Evolutionary conservation across 495 filamentous ascomycete species (phyloP).

Genomic region (Stereocaulon alpinum): DNA sequence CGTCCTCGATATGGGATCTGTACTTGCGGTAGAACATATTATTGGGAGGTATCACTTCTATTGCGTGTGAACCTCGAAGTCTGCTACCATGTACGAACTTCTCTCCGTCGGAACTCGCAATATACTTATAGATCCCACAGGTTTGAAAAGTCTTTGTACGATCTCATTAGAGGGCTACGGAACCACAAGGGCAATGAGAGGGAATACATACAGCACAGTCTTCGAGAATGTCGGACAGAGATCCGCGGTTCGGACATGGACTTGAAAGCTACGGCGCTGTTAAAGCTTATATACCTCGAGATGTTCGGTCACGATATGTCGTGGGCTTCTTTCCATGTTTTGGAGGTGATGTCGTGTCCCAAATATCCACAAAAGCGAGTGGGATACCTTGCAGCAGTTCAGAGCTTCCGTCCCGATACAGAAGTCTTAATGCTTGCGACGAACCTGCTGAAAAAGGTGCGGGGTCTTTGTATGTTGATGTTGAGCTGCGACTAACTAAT

Average conservation of each 20-base stretch:
- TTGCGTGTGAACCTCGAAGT: neutral
- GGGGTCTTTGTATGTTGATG: neutral
- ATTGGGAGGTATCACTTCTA: neutral
- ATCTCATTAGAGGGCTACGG: conserved; percentile 91
- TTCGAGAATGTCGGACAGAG: conserved; percentile 90
- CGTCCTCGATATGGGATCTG: neutral
- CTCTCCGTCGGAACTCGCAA: neutral
- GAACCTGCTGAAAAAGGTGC: conserved; percentile 90
- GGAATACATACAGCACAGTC: conserved; percentile 80
- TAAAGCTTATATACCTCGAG: conserved; percentile 94
- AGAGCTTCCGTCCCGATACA: conserved; percentile 91
- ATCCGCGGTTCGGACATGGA: conserved; percentile 90
- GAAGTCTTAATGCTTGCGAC: conserved; percentile 97
- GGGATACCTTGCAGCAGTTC: conserved; percentile 90
- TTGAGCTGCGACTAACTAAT: conserved; percentile 9
- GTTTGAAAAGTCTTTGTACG: conserved; percentile 98
- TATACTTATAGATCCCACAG: conserved; percentile 33
- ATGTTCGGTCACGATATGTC: conserved; percentile 99
- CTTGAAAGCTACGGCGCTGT: conserved; percentile 85
- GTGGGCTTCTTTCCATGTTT: conserved; percentile 95
- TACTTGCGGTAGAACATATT: neutral
- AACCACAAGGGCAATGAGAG: conserved; percentile 89
- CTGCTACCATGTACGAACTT: neutral
- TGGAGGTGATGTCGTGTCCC: conserved; percentile 93
- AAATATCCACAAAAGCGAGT: conserved; percentile 93